A percentile compares a stretch with the other conserved stretches of the same genome.
phyloP scores from a whole-genome alignment of 768 basidiomycete species.

The Cantharellus cinnabarinus region DNA sequence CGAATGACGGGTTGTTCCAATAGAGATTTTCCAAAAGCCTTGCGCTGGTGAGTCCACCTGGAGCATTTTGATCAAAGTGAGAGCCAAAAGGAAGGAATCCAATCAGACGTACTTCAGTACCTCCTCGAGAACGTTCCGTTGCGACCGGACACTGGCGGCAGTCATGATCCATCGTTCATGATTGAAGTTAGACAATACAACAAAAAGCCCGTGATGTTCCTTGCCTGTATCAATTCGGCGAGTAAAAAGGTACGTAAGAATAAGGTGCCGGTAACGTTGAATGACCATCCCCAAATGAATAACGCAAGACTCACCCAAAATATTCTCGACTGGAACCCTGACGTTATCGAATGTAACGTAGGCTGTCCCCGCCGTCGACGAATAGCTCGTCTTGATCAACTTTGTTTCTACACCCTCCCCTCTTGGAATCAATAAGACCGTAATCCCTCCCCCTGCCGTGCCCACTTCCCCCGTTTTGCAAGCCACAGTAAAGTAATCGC shows the following conservation, averaged over 20 bases:
- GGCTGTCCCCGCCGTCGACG: constrained; percentile 66
- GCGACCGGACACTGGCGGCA: constrained; percentile 46
- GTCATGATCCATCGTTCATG: constrained; percentile 83
- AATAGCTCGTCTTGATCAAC: constrained; percentile 84
- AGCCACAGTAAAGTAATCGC: constrained; percentile 27
- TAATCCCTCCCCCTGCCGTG: constrained; percentile 31
- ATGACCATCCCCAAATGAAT: too few relatives aligned
- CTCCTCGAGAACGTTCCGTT: constrained; percentile 75
- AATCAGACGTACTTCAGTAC: constrained; percentile 39
- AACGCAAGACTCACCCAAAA: constrained; percentile 32
- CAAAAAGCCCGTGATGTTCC: constrained; percentile 61
- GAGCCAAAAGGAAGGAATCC: constrained; percentile 1
- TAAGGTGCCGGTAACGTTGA: too few relatives aligned
- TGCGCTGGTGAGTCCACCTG: constrained; percentile 66
- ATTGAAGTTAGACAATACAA: constrained; percentile 69
- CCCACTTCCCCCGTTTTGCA: constrained; percentile 6
- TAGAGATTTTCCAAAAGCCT: constrained; percentile 69
- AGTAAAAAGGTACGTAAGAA: too few relatives aligned
- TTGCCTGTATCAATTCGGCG: constrained; percentile 11
- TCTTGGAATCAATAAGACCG: constrained; percentile 57
- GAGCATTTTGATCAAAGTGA: constrained; percentile 12
- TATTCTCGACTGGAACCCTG: constrained; percentile 69
- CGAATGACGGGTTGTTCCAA: constrained; percentile 69
- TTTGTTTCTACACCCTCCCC: constrained; percentile 60
- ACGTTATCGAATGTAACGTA: constrained; percentile 21